These are phyloP conservation scores for Forsythia suspensa DNA, from an alignment of 257 asterid genomes.

Conservation along the genomic window DNA sequence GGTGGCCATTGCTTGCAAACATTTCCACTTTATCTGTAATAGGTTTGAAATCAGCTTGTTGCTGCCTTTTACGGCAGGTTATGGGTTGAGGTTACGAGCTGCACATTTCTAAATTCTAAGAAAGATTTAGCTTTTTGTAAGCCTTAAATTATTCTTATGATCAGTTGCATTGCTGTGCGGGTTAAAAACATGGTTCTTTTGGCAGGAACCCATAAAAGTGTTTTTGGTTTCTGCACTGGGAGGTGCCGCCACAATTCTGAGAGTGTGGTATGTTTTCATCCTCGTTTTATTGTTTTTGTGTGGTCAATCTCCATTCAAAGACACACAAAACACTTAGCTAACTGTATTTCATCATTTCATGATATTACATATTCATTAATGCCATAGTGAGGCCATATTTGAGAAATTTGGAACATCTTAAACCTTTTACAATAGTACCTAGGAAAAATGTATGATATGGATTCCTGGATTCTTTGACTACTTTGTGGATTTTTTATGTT, in stretches of 20 bases:
- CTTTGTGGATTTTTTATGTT: background rate
- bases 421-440: background rate
- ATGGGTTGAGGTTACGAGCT: no score
- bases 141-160: slow-evolving; percentile 2
- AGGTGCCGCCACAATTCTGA: slow-evolving; percentile 95
- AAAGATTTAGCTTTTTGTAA: slow-evolving; percentile 1
- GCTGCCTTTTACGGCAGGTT: slow-evolving; percentile 17
- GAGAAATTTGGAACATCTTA: background rate
- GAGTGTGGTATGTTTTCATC: slow-evolving; percentile 69
- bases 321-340: slow-evolving; percentile 3
- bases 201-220: slow-evolving; percentile 63
- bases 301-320: background rate
- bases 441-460: background rate
- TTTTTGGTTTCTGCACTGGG: slow-evolving; percentile 80
- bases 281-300: background rate
- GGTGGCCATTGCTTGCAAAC: background rate
- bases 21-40: no score
- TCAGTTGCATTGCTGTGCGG: background rate
- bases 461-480: background rate
- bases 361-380: slow-evolving; percentile 1
- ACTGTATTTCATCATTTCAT: background rate
- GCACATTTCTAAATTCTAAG: no score
- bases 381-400: slow-evolving; percentile 2
- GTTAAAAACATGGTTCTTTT: slow-evolving; percentile 19
- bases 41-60: slow-evolving; percentile 4